Percentiles rank a stretch among this genome's conserved stretches.
Evolutionary conservation across 1,284 basidiomycete genomes (phyloP).

Genomic region (Pholiota adiposa): DNA sequence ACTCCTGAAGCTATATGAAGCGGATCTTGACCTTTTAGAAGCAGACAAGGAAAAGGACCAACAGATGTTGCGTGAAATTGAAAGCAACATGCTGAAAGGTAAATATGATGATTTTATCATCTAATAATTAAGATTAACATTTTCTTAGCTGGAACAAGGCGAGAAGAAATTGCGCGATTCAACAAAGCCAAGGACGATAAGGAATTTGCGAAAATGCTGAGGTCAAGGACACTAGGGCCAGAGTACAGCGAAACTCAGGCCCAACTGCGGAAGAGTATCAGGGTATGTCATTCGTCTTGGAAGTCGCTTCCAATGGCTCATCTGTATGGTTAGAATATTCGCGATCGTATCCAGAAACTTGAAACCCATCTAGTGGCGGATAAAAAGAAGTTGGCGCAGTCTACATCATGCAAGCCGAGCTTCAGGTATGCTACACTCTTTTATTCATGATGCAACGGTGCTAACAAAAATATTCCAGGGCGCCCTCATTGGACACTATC

Average conservation of each 20-base stretch:
- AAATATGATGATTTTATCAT: conserved; percentile 15
- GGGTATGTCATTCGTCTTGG: conserved; percentile 46
- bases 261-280: conserved; percentile 70
- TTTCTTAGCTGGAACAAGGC: conserved; percentile 64
- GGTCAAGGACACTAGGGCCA: conserved; percentile 81
- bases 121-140: not conserved
- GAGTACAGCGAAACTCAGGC: conserved; percentile 86
- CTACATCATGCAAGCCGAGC: conserved; percentile 64
- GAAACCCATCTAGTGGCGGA: conserved; percentile 73
- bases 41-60: conserved; percentile 44
- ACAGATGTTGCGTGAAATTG: conserved; percentile 54
- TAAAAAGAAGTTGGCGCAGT: conserved; percentile 70
- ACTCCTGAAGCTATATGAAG: conserved; percentile 49
- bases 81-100: conserved; percentile 73
- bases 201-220: conserved; percentile 82
- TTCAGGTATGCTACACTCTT: conserved; percentile 56
- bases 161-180: conserved; percentile 78
- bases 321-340: conserved; percentile 53
- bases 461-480: conserved; percentile 43
- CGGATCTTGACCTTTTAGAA: conserved; percentile 56
- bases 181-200: conserved; percentile 75
- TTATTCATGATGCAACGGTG: not conserved
- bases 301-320: conserved; percentile 15
- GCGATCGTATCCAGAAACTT: conserved; percentile 75
- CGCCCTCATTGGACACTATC: conserved; percentile 84